Evolutionary conservation across 305 asterid genomes (phyloP).

Genomic region (Fraxinus albicans): DNA sequence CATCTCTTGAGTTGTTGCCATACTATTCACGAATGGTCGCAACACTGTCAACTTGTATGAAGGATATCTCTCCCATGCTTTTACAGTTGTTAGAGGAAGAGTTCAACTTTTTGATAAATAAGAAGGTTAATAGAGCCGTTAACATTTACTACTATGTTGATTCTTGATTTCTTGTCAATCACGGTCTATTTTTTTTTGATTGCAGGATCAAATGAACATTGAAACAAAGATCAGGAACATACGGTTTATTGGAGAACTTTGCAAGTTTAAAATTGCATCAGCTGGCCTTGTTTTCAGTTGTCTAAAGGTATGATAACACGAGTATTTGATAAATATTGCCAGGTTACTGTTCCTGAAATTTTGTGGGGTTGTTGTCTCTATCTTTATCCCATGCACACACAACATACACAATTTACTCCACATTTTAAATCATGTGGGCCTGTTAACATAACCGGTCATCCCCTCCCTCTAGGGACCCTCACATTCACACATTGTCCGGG

Average conservation of each 20-base stretch:
- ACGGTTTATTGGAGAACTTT: constrained; percentile 93
- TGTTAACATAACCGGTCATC: neutral
- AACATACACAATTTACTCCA: neutral
- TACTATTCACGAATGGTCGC: constrained; percentile 99
- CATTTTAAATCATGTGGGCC: neutral
- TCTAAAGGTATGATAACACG: constrained; percentile 65
- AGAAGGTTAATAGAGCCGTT: constrained; percentile 60
- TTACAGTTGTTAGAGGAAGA: constrained; percentile 92
- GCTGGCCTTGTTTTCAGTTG: constrained; percentile 84
- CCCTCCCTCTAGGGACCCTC: neutral
- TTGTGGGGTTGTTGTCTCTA: constrained; percentile 6
- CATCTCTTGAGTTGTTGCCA: constrained; percentile 87
- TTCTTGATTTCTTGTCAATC: constrained; percentile 1
- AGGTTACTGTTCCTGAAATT: neutral
- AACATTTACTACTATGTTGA: constrained; percentile 1
- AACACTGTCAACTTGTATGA: constrained; percentile 91
- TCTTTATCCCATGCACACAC: neutral
- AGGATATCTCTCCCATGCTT: constrained; percentile 89
- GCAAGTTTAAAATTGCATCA: constrained; percentile 94
- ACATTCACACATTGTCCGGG: neutral
- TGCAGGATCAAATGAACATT: constrained; percentile 99
- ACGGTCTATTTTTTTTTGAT: constrained; percentile 20
- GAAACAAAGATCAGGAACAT: constrained; percentile 96
- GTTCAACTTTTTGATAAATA: constrained; percentile 83
- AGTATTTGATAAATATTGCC: neutral